These are phyloP conservation scores for Leishmania lainsoni DNA, from an alignment of 208 protist species.

Conservation along the genomic window DNA sequence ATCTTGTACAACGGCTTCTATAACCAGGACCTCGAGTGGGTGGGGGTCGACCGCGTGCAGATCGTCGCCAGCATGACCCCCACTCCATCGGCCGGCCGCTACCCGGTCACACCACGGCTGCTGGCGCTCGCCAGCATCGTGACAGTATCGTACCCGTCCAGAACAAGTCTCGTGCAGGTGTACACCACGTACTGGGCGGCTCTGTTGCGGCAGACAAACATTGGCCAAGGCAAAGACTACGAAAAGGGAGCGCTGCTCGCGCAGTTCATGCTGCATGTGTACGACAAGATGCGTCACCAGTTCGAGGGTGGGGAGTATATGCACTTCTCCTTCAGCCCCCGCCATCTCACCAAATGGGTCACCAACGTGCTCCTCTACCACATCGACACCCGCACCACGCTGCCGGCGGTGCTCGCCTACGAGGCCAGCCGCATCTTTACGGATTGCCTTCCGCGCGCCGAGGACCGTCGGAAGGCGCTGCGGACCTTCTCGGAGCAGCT, in stretches of 20 bases:
- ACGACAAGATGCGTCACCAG: conserved; percentile 84
- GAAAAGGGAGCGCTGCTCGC: conserved; percentile 85
- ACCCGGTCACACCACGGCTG: conserved; percentile 94
- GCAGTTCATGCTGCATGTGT: conserved; percentile 93
- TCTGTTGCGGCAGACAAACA: conserved; percentile 62
- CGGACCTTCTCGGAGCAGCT: conserved; percentile 85
- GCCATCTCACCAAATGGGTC: conserved; percentile 95
- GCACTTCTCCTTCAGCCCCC: conserved; percentile 97
- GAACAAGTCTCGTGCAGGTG: conserved; percentile 87
- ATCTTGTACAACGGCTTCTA: conserved; percentile 97
- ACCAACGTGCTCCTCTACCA: conserved; percentile 93
- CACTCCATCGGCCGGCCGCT: conserved; percentile 85
- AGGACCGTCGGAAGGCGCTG: conserved; percentile 71
- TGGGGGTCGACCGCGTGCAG: conserved; percentile 93
- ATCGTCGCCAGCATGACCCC: conserved; percentile 96
- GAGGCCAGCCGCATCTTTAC: conserved; percentile 94
- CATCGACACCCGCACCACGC: conserved; percentile 82
- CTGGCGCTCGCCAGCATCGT: conserved; percentile 94
- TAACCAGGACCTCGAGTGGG: conserved; percentile 96
- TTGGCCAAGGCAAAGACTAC: conserved; percentile 69
- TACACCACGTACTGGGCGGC: conserved; percentile 91
- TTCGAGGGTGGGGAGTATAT: conserved; percentile 95
- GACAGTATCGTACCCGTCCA: conserved; percentile 91
- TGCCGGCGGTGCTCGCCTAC: conserved; percentile 93
- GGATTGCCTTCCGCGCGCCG: conserved; percentile 89